phyloP scores from a whole-genome alignment of 352 stramenopile genomes.

The Thalassiosira hispida region DNA sequence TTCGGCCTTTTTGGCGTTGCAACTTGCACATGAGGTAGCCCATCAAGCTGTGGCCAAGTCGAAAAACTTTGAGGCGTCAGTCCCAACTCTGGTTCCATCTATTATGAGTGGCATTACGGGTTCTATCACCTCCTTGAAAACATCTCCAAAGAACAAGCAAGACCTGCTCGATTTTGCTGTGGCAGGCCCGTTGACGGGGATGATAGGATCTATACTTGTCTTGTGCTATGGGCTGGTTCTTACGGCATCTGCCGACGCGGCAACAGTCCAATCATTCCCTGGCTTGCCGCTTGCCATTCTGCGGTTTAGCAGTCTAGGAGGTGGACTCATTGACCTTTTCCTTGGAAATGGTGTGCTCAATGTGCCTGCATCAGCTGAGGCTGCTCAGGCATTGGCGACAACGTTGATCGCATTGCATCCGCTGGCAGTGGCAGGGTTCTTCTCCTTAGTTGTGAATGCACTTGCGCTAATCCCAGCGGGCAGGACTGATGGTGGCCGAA shows the following conservation, averaged over 20 bases:
- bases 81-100: constrained; percentile 80
- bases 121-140: constrained; percentile 76
- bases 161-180: constrained; percentile 80
- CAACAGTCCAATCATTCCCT: constrained; percentile 59
- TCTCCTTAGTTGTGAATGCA: constrained; percentile 80
- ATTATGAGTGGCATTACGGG: constrained; percentile 75
- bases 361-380: constrained; percentile 64
- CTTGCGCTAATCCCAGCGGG: constrained; percentile 77
- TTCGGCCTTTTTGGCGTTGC: constrained; percentile 66
- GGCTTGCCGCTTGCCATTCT: constrained; percentile 74
- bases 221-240: constrained; percentile 65
- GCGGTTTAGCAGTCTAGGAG: constrained; percentile 74
- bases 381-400: constrained; percentile 50
- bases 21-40: constrained; percentile 70
- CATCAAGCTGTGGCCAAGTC: constrained; percentile 59
- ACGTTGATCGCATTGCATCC: constrained; percentile 79
- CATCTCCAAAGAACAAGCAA: constrained; percentile 74
- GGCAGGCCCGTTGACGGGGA: constrained; percentile 70
- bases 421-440: constrained; percentile 78
- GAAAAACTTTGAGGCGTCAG: constrained; percentile 67
- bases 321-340: constrained; percentile 75
- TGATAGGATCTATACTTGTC: constrained; percentile 63
- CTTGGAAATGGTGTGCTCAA: constrained; percentile 68
- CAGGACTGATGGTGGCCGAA: constrained; percentile 81
- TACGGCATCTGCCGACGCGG: constrained; percentile 59